Base-by-base conservation (phyloP, 2,329 filamentous ascomycete species). In the Stylonectria norvegica region DNA sequence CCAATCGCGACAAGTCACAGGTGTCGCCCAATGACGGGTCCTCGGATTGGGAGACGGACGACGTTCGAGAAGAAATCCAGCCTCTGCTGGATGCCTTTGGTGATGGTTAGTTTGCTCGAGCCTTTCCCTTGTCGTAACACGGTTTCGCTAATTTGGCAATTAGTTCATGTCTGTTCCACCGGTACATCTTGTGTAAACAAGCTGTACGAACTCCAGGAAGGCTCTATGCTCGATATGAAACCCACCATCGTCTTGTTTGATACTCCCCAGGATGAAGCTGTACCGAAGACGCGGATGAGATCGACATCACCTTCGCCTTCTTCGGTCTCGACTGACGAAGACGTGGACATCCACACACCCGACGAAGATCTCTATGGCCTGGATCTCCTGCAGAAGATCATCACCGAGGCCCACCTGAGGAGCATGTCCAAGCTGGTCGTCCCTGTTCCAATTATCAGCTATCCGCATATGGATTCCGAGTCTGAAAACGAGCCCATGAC, bases 221-320 rank as follows among this genome's bases (percentile, higher is more conserved):
- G 63, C 10, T 71, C 73, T 16, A 65, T 73, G 60, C 59, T 72
- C 43, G 72, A 76, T 47, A 62, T 77, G 34, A 76, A 69, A 45
- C 78, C 78, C 8, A 79, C 76, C 3, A 64, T 81, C 44, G 70
- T 81, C 40, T 60, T 81, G 20, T 69, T 81, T 53, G 76, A 80
- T 48, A 76, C 70, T 4, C 75, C 78, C 12, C 68, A 70, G 51
- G 68, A 78, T 49, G 73, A 77, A 43, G 62, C 59, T 32, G 54
- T 71, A 38, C 57, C 65, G 29, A 65, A 68, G 14, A 52, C 65
- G 15, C 51, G 44, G 27, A 39, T 35, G 20, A 41, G 42, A 43
- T 64, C 67, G 36, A 61, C 66, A 20, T 69, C 73, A 5, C 64
- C 69, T 20, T 76, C 73, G 7, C 67, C 71, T n/a, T 65, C 65